These are phyloP conservation scores for Populus deltoides DNA, from an alignment of 345 rosid genomes.

Conservation along the genomic window DNA sequence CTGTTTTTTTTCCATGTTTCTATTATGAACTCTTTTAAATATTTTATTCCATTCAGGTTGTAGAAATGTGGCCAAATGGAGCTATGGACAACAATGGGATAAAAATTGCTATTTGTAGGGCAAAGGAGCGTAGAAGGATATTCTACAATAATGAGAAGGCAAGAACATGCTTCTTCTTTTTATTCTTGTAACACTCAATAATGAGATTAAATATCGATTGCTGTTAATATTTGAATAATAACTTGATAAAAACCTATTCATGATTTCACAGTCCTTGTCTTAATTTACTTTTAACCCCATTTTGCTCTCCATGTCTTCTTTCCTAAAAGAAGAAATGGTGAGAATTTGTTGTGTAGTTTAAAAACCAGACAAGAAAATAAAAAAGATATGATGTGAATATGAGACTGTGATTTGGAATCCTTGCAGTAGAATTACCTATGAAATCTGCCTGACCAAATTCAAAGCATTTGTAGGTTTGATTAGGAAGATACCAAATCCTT, in stretches of 20 bases:
- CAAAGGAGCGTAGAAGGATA: not conserved
- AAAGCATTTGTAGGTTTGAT: not conserved
- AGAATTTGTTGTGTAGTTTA: not conserved
- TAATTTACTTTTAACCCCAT: not conserved
- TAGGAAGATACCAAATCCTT: not conserved
- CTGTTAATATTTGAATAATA: not conserved
- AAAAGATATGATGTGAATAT: not conserved
- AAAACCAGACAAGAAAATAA: no score
- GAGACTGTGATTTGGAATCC: not conserved
- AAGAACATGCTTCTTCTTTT: not conserved
- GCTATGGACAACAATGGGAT: not conserved
- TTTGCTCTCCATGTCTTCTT: no score
- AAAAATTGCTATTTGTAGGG: not conserved
- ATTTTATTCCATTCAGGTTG: not conserved
- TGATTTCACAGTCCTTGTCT: not conserved
- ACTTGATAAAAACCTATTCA: no score
- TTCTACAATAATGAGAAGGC: not conserved
- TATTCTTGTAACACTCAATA: not conserved
- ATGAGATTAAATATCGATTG: no score
- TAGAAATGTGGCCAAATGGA: not conserved
- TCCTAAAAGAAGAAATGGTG: not conserved
- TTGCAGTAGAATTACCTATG: not conserved
- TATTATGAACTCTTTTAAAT: not conserved
- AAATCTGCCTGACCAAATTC: not conserved
- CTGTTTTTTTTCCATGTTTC: not conserved